phyloP scores from a whole-genome alignment of 2,329 filamentous ascomycete genomes.

The Elsinoe batatas region DNA sequence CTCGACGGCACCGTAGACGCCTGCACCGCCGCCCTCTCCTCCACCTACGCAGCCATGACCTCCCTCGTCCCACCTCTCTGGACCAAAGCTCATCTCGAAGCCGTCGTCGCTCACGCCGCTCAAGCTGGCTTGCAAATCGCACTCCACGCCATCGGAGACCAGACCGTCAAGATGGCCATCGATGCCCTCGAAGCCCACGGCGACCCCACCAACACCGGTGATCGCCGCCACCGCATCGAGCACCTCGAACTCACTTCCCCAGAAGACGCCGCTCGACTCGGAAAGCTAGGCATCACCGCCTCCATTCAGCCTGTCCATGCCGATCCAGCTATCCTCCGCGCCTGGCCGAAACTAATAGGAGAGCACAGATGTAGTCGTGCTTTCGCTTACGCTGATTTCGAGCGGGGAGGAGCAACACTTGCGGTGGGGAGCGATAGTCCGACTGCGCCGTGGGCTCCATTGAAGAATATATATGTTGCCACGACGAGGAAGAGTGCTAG shows the following conservation, averaged over 20 bases:
- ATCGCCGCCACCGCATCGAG: constrained; percentile 52
- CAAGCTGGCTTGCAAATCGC: constrained; percentile 49
- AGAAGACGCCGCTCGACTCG: constrained; percentile 48
- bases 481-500: constrained; percentile 48
- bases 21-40: constrained; percentile 51
- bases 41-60: constrained; percentile 46
- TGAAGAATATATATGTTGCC: constrained; percentile 50
- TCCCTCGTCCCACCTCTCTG: constrained; percentile 44
- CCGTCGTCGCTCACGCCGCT: constrained; percentile 46
- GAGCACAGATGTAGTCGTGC: constrained; percentile 45
- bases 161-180: constrained; percentile 48
- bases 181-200: constrained; percentile 41
- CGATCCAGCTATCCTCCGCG: constrained; percentile 56
- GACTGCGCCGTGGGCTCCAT: constrained; percentile 46
- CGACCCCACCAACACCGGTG: constrained; percentile 26
- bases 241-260: constrained; percentile 51
- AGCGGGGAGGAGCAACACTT: constrained; percentile 43
- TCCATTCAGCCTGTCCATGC: constrained; percentile 91
- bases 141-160: constrained; percentile 56
- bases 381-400: constrained; percentile 55
- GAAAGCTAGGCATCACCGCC: constrained; percentile 59
- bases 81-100: constrained; percentile 42
- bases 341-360: constrained; percentile 51
- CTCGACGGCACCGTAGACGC: constrained; percentile 56
- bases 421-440: constrained; percentile 52